Evolutionary conservation across 1,284 basidiomycete genomes (phyloP).

Genomic region (Heterobasidion irregulare): DNA sequence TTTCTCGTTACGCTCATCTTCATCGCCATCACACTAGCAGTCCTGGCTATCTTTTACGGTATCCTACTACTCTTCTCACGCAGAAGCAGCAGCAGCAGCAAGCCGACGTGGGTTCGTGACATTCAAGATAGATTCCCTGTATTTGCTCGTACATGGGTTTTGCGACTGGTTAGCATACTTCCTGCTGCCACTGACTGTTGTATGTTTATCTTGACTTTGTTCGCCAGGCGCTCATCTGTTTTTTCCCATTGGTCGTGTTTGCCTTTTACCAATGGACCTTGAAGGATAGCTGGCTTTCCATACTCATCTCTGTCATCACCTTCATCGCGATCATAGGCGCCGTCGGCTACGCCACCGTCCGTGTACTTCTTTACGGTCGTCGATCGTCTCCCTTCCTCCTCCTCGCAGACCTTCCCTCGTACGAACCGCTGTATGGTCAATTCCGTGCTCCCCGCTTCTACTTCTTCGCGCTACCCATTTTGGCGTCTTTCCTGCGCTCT

Average conservation of each 20-base stretch:
- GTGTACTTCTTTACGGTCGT: slow-evolving; percentile 30
- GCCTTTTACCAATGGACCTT: slow-evolving; percentile 86
- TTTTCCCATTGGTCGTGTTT: slow-evolving; percentile 70
- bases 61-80: slow-evolving; percentile 27
- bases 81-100: slow-evolving; percentile 17
- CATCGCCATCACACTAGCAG: slow-evolving; percentile 42
- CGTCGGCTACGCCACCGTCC: slow-evolving; percentile 36
- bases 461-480: slow-evolving; percentile 46
- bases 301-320: slow-evolving; percentile 57
- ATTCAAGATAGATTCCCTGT: slow-evolving; percentile 31
- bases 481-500: slow-evolving; percentile 55
- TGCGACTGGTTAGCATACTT: slow-evolving; percentile 43
- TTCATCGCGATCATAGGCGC: slow-evolving; percentile 46
- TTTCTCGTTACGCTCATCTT: slow-evolving; percentile 68
- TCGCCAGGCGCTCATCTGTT: slow-evolving; percentile 50
- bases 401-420: slow-evolving; percentile 24
- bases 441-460: slow-evolving; percentile 49
- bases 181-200: background rate
- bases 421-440: slow-evolving; percentile 46
- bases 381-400: slow-evolving; percentile 25
- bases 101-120: slow-evolving; percentile 19
- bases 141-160: slow-evolving; percentile 47
- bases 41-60: slow-evolving; percentile 45
- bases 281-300: slow-evolving; percentile 76
- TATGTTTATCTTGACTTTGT: background rate